phyloP scores from a whole-genome alignment of 768 basidiomycete species.

The Mycena vitilis region DNA sequence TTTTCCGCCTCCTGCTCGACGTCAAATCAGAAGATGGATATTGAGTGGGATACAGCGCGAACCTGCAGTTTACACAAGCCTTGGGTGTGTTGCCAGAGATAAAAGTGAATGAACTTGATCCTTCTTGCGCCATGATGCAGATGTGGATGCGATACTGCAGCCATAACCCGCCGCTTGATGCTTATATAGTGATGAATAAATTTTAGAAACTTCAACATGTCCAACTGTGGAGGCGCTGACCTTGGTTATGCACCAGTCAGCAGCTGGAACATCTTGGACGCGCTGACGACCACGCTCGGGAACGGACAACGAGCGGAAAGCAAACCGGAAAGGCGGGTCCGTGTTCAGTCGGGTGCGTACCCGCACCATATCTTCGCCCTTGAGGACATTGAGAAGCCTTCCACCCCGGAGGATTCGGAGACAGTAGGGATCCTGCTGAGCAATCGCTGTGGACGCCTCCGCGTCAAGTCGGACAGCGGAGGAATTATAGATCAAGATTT shows the following conservation, averaged over 20 bases:
- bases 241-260: not conserved
- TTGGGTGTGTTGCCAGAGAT: slow-evolving; percentile 16
- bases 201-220: not conserved
- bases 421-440: not conserved
- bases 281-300: too few species aligned
- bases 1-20: slow-evolving; percentile 23
- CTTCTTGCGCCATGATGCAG: slow-evolving; percentile 24
- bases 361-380: too few species aligned
- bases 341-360: not conserved
- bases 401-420: slow-evolving; percentile 2
- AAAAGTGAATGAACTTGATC: slow-evolving; percentile 1
- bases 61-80: slow-evolving; percentile 39
- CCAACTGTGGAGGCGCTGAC: too few species aligned
- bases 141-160: too few species aligned
- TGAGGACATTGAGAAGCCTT: too few species aligned
- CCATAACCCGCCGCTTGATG: not conserved
- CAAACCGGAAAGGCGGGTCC: too few species aligned
- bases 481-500: too few species aligned
- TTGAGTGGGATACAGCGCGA: not conserved
- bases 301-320: too few species aligned
- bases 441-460: too few species aligned
- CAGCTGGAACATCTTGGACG: too few species aligned
- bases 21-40: not conserved
- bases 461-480: too few species aligned
- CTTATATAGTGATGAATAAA: too few species aligned